phyloP scores from a whole-genome alignment of 345 rosid species.

The Eucalyptus cloeziana region DNA sequence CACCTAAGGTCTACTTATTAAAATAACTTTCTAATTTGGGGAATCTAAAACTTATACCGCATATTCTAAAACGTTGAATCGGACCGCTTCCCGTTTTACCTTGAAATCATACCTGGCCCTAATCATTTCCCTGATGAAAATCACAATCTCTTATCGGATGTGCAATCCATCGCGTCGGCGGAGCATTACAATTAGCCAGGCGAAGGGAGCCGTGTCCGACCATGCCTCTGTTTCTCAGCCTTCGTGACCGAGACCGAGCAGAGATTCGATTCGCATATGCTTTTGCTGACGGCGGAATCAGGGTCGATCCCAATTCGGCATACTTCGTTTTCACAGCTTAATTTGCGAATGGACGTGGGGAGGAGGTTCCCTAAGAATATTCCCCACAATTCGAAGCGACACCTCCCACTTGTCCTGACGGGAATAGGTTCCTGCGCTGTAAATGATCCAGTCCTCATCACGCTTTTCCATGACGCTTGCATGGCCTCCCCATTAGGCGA shows the following conservation, averaged over 20 bases:
- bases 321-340: not conserved
- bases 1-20: fast-evolving
- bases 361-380: not conserved
- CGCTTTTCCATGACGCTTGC: not conserved
- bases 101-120: not conserved
- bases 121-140: not conserved
- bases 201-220: not conserved
- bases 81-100: fast-evolving
- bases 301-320: not conserved
- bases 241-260: not conserved
- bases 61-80: not conserved
- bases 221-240: not conserved
- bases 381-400: not conserved
- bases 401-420: not conserved
- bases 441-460: not conserved
- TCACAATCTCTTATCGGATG: not conserved
- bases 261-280: not conserved
- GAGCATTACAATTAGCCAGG: not conserved
- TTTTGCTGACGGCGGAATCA: not conserved
- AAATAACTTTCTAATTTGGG: too few relatives aligned
- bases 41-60: too few relatives aligned
- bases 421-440: not conserved
- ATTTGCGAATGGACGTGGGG: not conserved
- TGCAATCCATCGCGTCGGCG: not conserved
- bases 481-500: not conserved